Evolutionary conservation across 164 flowering plant species (phyloP).

Genomic region (Vitis rupestris): DNA sequence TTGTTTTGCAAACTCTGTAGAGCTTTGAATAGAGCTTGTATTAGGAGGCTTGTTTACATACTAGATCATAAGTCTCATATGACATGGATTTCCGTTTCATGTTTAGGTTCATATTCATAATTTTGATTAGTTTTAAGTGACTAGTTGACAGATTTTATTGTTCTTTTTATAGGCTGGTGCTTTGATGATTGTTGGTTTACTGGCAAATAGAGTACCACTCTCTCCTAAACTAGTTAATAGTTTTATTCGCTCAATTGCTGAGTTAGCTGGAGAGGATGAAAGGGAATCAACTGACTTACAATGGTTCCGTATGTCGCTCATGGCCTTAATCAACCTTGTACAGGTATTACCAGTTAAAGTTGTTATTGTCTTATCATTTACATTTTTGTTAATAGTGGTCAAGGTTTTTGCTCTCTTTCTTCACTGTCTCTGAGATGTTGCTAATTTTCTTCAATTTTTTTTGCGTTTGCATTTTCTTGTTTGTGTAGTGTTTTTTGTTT

Average conservation of each 20-base stretch:
- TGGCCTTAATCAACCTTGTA: conserved; percentile 70
- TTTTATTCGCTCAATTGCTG: conserved; percentile 58
- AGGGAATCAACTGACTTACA: conserved; percentile 55
- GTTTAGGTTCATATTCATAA: too few relatives aligned
- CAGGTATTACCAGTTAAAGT: conserved; percentile 50
- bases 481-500: too few relatives aligned
- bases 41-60: too few relatives aligned
- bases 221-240: conserved; percentile 51
- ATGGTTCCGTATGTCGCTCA: conserved; percentile 59
- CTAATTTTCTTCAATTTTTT: too few relatives aligned
- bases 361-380: background rate
- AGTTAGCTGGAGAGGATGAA: conserved; percentile 53
- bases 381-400: background rate
- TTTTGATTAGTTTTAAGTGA: background rate
- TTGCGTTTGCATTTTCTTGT: too few relatives aligned
- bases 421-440: too few relatives aligned
- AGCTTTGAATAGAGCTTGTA: too few relatives aligned
- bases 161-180: conserved; percentile 71
- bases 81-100: too few relatives aligned
- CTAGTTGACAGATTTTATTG: background rate
- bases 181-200: conserved; percentile 73
- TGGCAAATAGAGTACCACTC: conserved; percentile 60
- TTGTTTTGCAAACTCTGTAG: too few relatives aligned
- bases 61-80: too few relatives aligned
- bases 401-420: too few relatives aligned